phyloP scores from a whole-genome alignment of 164 flowering plant species.

The Nymphaea thermarum region DNA sequence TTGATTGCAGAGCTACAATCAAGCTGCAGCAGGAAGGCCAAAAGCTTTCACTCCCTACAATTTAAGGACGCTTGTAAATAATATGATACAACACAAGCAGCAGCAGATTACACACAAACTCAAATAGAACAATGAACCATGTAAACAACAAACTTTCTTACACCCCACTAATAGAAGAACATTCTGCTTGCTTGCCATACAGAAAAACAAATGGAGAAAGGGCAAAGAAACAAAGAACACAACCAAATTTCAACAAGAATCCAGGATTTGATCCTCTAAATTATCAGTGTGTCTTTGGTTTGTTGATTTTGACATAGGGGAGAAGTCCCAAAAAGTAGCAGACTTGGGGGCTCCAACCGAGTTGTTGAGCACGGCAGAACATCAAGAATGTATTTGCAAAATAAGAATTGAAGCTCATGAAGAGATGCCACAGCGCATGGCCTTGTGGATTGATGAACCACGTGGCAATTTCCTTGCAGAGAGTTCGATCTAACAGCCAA shows the following conservation, averaged over 20 bases:
- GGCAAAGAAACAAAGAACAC: background rate
- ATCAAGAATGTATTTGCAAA: slow-evolving; percentile 72
- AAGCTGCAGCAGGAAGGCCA: no score
- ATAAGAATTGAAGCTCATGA: slow-evolving; percentile 75
- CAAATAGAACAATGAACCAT: no score
- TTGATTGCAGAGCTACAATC: no score
- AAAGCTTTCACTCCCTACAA: no score
- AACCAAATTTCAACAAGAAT: background rate
- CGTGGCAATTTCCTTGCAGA: slow-evolving; percentile 30
- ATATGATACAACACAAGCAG: no score
- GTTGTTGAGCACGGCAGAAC: slow-evolving; percentile 78
- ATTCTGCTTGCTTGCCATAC: background rate
- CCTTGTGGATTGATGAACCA: slow-evolving; percentile 65
- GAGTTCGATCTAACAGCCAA: slow-evolving; percentile 49
- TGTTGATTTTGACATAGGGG: slow-evolving; percentile 68
- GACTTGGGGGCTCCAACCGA: slow-evolving; percentile 52
- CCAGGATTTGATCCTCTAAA: background rate
- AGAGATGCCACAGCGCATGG: slow-evolving; percentile 70
- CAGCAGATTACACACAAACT: no score
- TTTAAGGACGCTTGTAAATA: no score
- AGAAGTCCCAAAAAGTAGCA: slow-evolving; percentile 35
- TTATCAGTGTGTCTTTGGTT: slow-evolving; percentile 34
- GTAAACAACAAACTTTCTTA: no score
- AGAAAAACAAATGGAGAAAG: background rate
- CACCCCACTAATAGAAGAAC: background rate